These are phyloP conservation scores for Saccharomyces eubayanus DNA, from an alignment of 805 yeast genomes.

Conservation along the genomic window DNA sequence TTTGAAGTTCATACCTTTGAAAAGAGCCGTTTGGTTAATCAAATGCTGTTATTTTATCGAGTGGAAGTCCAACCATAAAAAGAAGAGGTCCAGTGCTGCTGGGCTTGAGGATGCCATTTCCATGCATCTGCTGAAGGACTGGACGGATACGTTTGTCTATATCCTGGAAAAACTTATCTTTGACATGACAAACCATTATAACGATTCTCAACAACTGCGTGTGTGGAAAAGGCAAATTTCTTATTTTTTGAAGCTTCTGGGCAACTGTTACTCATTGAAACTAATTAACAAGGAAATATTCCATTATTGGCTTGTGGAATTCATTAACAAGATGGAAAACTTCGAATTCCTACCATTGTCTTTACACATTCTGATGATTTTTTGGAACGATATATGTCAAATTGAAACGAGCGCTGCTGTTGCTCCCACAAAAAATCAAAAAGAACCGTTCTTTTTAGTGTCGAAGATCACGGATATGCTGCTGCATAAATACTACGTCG, in stretches of 20 bases:
- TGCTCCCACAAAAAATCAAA: constrained; percentile 28
- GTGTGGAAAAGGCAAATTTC: constrained; percentile 43
- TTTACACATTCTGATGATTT: constrained; percentile 49
- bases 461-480: constrained; percentile 59
- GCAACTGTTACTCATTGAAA: constrained; percentile 60
- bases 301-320: constrained; percentile 53
- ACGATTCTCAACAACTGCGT: constrained; percentile 23
- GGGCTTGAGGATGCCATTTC: constrained; percentile 32
- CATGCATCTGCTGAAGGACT: constrained; percentile 66
- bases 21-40: constrained; percentile 87
- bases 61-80: constrained; percentile 20
- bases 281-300: constrained; percentile 56
- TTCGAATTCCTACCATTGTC: constrained; percentile 38
- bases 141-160: constrained; percentile 79
- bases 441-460: constrained; percentile 36
- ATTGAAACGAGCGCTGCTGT: constrained; percentile 7
- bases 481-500: constrained; percentile 39
- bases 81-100: constrained; percentile 3
- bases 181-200: constrained; percentile 26
- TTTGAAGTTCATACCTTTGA: constrained; percentile 56
- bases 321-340: constrained; percentile 36
- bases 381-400: constrained; percentile 61
- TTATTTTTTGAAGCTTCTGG: constrained; percentile 51
- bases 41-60: constrained; percentile 82
- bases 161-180: constrained; percentile 33